Evolutionary conservation across 164 flowering plant species (phyloP), one percentile per base, ranked within the genome.

Genomic region (grape (Vitis vinifera)): DNA sequence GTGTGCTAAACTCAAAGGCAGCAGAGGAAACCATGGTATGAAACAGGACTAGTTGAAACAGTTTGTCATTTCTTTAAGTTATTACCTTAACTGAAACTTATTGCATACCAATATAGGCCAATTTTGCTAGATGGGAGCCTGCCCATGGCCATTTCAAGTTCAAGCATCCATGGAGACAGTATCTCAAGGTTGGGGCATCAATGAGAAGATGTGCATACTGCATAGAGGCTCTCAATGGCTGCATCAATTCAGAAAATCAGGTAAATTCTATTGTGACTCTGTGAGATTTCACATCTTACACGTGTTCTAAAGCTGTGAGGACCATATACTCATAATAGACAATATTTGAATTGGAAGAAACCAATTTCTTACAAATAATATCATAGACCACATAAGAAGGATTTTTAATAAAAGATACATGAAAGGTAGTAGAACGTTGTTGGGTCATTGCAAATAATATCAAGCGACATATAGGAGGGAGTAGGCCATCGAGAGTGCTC

Each of bases 41-140:
- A 76, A 23, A n/a, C 7, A 19, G 8, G 9, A 57, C 48, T 12
- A 11, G 12, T 10, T 4, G 1, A 23, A 27, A 16, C 13, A 17
- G 12, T 14, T 17, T 59, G 66, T 59, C 11, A 27, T 37, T 59
- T 63, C 17, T 13, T 37, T 59, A 10, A n/a, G 2, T 9, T n/a
- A 23, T 11, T 11, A 48, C 3, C 14, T 60, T 29, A 4, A 70
- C 16, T 49, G 15, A 27, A n/a, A 55, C 37, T 51, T 12, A 10
- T 13, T 16, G 51, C 9, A 6, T 19, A 23, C 74, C 44, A 37
- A 37, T 37, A 37, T 37, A 91, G 98, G 94, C 87, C 15, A 93
- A 88, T 73, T 87, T 91, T 63, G 95, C 97, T 0, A 82, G 83
- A 80, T 93, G 97, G 95, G 98, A 93, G 71, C 97, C 98, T 12